phyloP scores from a whole-genome alignment of 495 filamentous ascomycete species.

The Hypoxylon intermedium region DNA sequence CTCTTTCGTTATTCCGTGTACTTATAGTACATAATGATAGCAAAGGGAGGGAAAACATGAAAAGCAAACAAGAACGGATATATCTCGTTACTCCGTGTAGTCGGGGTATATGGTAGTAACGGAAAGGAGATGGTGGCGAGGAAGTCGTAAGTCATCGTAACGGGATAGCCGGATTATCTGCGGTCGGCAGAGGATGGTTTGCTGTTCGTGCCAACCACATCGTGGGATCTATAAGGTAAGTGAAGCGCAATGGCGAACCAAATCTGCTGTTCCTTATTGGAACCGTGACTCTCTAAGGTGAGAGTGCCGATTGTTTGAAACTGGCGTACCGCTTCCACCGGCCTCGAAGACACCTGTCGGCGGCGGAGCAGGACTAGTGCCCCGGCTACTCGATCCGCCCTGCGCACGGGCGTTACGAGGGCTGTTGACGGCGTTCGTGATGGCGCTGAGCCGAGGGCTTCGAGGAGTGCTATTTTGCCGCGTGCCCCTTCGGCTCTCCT shows the following conservation, averaged over 20 bases:
- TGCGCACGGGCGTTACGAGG: constrained; percentile 42
- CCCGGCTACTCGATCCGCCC: constrained; percentile 50
- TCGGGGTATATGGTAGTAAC: background rate
- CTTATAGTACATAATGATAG: no score
- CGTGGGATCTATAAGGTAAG: no score
- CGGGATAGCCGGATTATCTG: no score
- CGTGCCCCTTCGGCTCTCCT: constrained; percentile 60
- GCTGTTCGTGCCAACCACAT: no score
- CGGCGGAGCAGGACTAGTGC: constrained; percentile 52
- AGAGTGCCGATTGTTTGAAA: constrained; percentile 39
- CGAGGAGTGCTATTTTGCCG: constrained; percentile 57
- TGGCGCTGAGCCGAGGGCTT: constrained; percentile 49
- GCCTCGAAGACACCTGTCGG: constrained; percentile 32
- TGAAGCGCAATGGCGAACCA: no score
- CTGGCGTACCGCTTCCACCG: constrained; percentile 18
- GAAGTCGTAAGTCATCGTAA: background rate
- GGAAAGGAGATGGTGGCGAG: constrained; percentile 1
- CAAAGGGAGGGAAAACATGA: background rate
- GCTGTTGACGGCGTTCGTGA: constrained; percentile 46
- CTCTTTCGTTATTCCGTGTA: no score
- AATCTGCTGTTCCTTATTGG: background rate
- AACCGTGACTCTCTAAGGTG: constrained; percentile 47
- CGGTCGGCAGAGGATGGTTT: no score
- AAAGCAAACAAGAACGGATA: background rate
- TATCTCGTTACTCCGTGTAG: background rate